A percentile compares a stretch with the other conserved stretches of the same genome.
These are phyloP conservation scores for Mucor saturninus DNA, from an alignment of 371 early-diverging fungal species.

Conservation along the genomic window DNA sequence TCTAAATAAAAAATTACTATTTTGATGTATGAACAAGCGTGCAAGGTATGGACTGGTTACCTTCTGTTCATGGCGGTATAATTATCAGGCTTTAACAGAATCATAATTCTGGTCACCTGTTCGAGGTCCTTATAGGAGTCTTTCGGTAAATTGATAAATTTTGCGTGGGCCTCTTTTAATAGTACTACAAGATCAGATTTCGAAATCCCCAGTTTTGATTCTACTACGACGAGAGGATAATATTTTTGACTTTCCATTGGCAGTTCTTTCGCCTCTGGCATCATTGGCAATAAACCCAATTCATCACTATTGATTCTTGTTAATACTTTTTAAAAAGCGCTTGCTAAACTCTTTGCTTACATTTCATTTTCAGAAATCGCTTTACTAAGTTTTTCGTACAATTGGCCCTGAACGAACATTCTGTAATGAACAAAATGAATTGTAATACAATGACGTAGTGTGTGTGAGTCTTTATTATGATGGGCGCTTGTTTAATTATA, in stretches of 20 bases:
- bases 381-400: conserved; percentile 12
- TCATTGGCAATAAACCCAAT: conserved; percentile 33
- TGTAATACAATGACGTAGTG: background rate
- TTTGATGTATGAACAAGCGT: no score
- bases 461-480: background rate
- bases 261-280: conserved; percentile 26
- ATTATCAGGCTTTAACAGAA: conserved; percentile 60
- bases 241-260: conserved; percentile 30
- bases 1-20: conserved; percentile 22
- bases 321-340: background rate
- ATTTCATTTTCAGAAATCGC: conserved; percentile 12
- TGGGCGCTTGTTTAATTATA: background rate
- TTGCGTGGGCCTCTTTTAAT: conserved; percentile 33
- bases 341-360: background rate
- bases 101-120: conserved; percentile 41
- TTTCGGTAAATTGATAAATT: conserved; percentile 13
- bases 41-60: conserved; percentile 23
- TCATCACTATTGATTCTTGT: conserved; percentile 36
- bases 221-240: conserved; percentile 41
- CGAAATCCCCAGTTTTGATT: conserved; percentile 42
- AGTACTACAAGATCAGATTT: conserved; percentile 11
- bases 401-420: background rate
- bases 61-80: conserved; percentile 61
- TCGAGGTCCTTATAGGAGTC: conserved; percentile 14
- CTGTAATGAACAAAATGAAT: background rate